Evolutionary conservation across 345 rosid genomes (phyloP).

Genomic region (Gossypium ekmanianum): DNA sequence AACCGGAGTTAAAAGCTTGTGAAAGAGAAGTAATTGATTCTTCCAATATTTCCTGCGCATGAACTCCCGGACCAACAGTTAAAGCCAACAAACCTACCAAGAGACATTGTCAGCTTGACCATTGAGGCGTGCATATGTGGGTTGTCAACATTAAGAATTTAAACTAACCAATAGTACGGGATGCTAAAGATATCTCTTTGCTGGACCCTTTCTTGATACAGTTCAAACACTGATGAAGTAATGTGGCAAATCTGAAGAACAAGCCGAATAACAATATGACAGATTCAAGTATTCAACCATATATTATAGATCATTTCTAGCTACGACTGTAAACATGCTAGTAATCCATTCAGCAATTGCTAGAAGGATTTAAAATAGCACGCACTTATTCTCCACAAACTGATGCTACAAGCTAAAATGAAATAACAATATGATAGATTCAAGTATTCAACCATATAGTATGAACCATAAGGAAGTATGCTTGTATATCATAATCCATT

Average conservation of each 20-base stretch:
- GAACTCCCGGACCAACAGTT: constrained; percentile 56
- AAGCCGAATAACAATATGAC: constrained; percentile 10
- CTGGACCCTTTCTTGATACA: constrained; percentile 69
- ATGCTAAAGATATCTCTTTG: constrained; percentile 63
- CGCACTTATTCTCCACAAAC: no score
- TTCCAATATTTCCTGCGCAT: constrained; percentile 60
- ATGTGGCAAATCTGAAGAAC: constrained; percentile 66
- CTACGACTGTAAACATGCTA: not conserved
- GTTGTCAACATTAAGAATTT: not conserved
- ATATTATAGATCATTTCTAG: not conserved
- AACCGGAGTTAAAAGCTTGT: constrained; percentile 24
- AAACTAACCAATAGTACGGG: constrained; percentile 64
- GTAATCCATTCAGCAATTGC: no score
- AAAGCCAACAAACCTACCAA: constrained; percentile 28
- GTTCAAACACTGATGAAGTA: constrained; percentile 66
- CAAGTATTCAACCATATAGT: no score
- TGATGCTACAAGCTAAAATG: no score
- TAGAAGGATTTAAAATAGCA: no score
- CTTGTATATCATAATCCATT: no score
- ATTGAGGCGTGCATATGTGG: no score
- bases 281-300: not conserved
- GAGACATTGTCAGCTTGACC: not conserved
- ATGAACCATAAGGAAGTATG: no score
- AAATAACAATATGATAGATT: no score
- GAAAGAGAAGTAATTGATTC: constrained; percentile 58